Base-by-base conservation (phyloP, 345 rosid species). In the Syzygium jambos region DNA sequence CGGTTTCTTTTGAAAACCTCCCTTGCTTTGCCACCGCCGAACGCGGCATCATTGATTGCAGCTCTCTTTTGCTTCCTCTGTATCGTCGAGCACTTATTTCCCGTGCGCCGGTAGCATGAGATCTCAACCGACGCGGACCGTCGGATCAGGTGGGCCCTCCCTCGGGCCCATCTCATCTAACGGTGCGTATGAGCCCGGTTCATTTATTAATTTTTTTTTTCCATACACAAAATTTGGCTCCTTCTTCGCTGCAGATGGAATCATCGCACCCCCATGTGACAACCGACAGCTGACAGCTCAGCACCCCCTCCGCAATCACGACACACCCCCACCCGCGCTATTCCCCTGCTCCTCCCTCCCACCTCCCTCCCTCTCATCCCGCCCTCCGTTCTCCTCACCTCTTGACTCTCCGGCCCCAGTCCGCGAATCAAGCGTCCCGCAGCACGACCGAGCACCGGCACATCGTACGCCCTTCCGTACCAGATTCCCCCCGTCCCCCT, bases 281-380 rank as follows among this genome's bases (percentile, higher is more conserved):
- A 92, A 92, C 92, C 92, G 95, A 88, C 92, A 85, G 80, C 78
- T 7, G 91, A 90, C 92, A 92, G 91, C 94, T 89, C 46, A 59
- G 91, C 89, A 8, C 19, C 12, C 88, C 9, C 30, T 2, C 43
- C 78, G 12, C 22, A 52, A 88, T 89, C 68, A 85, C 57, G 52
- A 19, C 46, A 43, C n/a, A n/a, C n/a, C 46, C 46, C 38, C 46
- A 4, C 43, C 23, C 16, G 87, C 85, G 57, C 6, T 77, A 14
- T n/a, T 89, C 91, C 54, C 13, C 91, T 89, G 85, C 90, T 30
- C 13, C 80, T 4, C 78, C 78, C 11, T 34, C 6, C 43, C 78
- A 68, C 78, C 11, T 21, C 21, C 86, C 73, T 78, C 85, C 82
- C 85, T 17, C 46, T 12, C 56, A 77, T 84, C 34, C 78, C 51